phyloP scores from a whole-genome alignment of 169 alveolate species.

The Plasmodium billcollinsi region DNA sequence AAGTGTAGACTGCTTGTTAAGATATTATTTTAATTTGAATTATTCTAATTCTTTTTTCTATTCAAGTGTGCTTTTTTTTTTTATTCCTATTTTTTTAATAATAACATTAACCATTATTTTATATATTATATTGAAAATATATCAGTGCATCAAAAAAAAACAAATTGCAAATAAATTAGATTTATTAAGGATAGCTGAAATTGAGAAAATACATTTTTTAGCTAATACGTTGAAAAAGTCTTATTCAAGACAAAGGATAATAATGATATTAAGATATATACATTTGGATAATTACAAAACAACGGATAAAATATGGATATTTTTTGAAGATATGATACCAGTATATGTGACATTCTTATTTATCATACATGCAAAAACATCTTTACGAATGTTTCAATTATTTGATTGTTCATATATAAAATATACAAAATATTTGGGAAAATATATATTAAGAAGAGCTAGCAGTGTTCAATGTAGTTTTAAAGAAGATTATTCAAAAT shows the following conservation, averaged over 20 bases:
- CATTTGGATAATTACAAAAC: constrained; percentile 83
- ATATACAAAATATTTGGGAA: constrained; percentile 72
- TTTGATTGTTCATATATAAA: constrained; percentile 86
- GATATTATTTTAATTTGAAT: constrained; percentile 79
- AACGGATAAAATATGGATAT: constrained; percentile 77
- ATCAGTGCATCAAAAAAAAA: constrained; percentile 23
- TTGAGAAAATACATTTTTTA: constrained; percentile 79
- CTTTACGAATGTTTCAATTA: constrained; percentile 86
- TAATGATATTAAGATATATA: constrained; percentile 88
- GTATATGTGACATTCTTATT: constrained; percentile 89
- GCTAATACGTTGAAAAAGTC: constrained; percentile 78
- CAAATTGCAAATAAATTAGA: constrained; percentile 76
- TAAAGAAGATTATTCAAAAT: constrained; percentile 79
- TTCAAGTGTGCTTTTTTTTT: constrained; percentile 81
- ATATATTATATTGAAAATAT: constrained; percentile 78
- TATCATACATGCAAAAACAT: constrained; percentile 86
- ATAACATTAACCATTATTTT: constrained; percentile 81
- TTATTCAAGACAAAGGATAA: constrained; percentile 85
- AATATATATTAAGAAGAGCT: constrained; percentile 86
- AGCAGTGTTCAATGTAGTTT: constrained; percentile 86
- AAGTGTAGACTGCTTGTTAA: constrained; percentile 87
- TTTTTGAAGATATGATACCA: constrained; percentile 91
- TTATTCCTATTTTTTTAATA: constrained; percentile 83
- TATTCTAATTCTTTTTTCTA: constrained; percentile 87
- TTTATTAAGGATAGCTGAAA: constrained; percentile 77